These are phyloP conservation scores for Trichoderma koningii DNA, from an alignment of 2,329 filamentous ascomycete species.

Conservation along the genomic window DNA sequence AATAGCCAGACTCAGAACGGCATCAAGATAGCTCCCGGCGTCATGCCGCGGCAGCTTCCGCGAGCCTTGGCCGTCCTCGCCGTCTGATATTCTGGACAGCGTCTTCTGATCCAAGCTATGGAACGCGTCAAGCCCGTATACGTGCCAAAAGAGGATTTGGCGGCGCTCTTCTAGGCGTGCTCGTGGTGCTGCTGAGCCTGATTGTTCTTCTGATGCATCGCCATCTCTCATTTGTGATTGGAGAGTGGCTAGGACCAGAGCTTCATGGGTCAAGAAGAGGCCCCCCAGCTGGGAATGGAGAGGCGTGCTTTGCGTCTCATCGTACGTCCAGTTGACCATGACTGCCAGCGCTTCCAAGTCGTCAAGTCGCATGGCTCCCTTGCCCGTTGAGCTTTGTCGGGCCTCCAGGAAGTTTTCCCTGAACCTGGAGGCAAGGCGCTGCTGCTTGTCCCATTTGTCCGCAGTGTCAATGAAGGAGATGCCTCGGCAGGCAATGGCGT, in stretches of 20 bases:
- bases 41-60: conserved; percentile 4
- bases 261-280: conserved; percentile 11
- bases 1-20: conserved; percentile 3
- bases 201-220: background rate
- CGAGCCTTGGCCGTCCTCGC: background rate
- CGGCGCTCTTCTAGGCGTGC: conserved; percentile 5
- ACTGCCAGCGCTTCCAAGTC: conserved; percentile 7
- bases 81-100: conserved; percentile 9
- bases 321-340: conserved; percentile 10
- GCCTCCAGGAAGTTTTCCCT: conserved; percentile 14
- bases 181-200: background rate
- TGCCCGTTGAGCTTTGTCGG: background rate
- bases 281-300: conserved; percentile 3
- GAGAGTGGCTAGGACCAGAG: conserved; percentile 8
- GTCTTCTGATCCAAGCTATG: conserved; percentile 7
- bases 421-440: background rate
- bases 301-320: background rate
- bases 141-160: conserved; percentile 11
- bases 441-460: conserved; percentile 7
- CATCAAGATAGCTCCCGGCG: conserved; percentile 15
- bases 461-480: background rate
- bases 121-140: conserved; percentile 18
- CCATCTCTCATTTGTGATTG: conserved; percentile 2
- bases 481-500: conserved; percentile 13
- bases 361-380: background rate